Conservation (phyloP, 2,329 filamentous ascomycete species). For the Xylariaceae sp. region DNA sequence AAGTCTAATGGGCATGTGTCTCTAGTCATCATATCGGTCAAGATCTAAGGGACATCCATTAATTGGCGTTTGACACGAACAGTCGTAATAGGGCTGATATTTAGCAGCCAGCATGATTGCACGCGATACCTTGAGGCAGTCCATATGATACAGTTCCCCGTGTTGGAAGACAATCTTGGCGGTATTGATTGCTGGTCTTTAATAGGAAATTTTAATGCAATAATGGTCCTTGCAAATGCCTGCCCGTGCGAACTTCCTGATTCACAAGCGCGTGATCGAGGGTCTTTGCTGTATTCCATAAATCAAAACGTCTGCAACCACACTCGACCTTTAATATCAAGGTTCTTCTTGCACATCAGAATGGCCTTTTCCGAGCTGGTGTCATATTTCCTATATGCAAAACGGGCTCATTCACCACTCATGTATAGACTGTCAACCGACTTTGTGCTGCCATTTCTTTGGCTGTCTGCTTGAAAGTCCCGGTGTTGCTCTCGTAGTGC, state of each 20-base stretch:
- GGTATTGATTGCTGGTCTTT: constrained; percentile 45
- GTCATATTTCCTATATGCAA: background rate
- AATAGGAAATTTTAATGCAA: constrained; percentile 52
- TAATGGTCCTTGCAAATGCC: constrained; percentile 46
- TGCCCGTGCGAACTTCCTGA: constrained; percentile 42
- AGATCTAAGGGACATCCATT: background rate
- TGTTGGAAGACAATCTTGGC: constrained; percentile 42
- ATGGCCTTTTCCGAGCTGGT: constrained; percentile 35
- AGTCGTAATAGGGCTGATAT: constrained; percentile 50
- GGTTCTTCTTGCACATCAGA: constrained; percentile 45
- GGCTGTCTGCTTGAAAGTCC: constrained; percentile 40
- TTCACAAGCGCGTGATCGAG: constrained; percentile 46
- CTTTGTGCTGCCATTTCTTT: constrained; percentile 44
- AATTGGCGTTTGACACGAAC: constrained; percentile 22
- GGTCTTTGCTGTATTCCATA: constrained; percentile 45
- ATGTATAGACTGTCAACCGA: constrained; percentile 48
- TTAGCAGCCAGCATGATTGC: constrained; percentile 45
- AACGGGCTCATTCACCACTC: constrained; percentile 33
- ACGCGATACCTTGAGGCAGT: constrained; percentile 47
- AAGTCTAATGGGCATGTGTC: constrained; percentile 42
- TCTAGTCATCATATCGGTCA: constrained; percentile 29
- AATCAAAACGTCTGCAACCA: constrained; percentile 47
- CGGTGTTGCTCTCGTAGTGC: constrained; percentile 40
- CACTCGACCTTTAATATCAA: constrained; percentile 46
- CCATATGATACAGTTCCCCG: constrained; percentile 47